These are phyloP conservation scores for Lithocarpus polystachyus DNA, from an alignment of 306 rosid species.

Conservation along the genomic window DNA sequence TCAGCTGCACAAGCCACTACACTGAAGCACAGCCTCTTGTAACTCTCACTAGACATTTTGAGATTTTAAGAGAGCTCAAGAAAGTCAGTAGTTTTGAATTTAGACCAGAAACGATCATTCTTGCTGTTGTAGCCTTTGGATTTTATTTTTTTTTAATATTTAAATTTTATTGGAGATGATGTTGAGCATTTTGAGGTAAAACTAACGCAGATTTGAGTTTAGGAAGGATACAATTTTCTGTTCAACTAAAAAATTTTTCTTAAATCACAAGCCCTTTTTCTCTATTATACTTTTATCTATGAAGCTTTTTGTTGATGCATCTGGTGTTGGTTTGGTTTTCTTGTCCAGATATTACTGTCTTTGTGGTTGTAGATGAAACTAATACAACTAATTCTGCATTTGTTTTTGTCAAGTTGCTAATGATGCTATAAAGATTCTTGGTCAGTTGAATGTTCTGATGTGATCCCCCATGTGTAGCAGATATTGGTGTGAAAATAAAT, in stretches of 20 bases:
- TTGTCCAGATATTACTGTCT: background rate
- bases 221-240: slow-evolving; percentile 30
- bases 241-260: slow-evolving; percentile 1
- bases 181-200: slow-evolving; percentile 37
- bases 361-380: background rate
- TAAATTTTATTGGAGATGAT: slow-evolving; percentile 19
- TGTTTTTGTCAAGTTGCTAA: background rate
- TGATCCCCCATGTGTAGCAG: background rate
- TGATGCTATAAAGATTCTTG: background rate
- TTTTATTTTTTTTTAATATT: slow-evolving; percentile 17
- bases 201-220: slow-evolving; percentile 26
- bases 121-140: slow-evolving; percentile 59
- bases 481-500: background rate
- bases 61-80: slow-evolving; percentile 40
- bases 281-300: background rate
- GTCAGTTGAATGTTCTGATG: background rate
- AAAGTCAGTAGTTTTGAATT: slow-evolving; percentile 34
- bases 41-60: slow-evolving; percentile 48
- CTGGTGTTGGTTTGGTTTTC: background rate
- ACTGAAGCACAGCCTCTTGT: slow-evolving; percentile 43
- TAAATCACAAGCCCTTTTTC: slow-evolving; percentile 1
- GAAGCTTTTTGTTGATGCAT: background rate
- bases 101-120: slow-evolving; percentile 39
- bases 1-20: slow-evolving; percentile 46
- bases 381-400: background rate